Evolutionary conservation across 2,329 filamentous ascomycete genomes (phyloP), one percentile per base, ranked within the genome.

Genomic region (Fusarium chaquense): DNA sequence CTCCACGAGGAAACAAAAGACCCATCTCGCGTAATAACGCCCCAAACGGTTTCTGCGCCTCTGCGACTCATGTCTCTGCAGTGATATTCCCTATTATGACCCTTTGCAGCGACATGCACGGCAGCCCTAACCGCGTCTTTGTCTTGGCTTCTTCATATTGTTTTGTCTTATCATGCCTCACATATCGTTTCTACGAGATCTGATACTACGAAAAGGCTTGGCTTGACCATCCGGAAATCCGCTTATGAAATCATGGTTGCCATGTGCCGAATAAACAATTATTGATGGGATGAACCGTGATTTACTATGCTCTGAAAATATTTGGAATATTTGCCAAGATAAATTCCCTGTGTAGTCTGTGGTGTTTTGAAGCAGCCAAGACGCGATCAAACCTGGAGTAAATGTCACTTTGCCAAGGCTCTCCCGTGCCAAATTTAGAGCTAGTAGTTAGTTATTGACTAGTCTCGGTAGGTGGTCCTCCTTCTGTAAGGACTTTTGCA

Each of bases 261-360:
- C 24, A 36, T 28, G 28, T 51, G 15, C 24, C 35, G 24, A 40
- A 30, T 40, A 51, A 51, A 51, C 49, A 51, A 28, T 51, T 30
- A 51, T 40, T 51, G 49, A 40, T 51, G 24, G 36, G 49, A 51
- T 51, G 35, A 51, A 51, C 49, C 6, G 24, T 13, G 49, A 51
- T n/a, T 45, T 22, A 11, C 12, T 30, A 4, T 33, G 6, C 33
- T 35, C 26, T 46, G 18, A 4, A 11, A 44, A 10, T 32, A 32
- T 45, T 46, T 16, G 28, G 24, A n/a, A 30, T 51, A 20, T 22
- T 51, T 18, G 33, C 40, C 10, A 18, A 8, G 18, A 15, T 16
- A n/a, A 32, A 20, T 8, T 28, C 44, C 44, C n/a, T 15, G 11
- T 7, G 15, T 20, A 9, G 3, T 18, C 16, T 18, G 26, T 30